Evolutionary conservation across 2,329 filamentous ascomycete genomes (phyloP).

Genomic region (Colletotrichum spinosum): DNA sequence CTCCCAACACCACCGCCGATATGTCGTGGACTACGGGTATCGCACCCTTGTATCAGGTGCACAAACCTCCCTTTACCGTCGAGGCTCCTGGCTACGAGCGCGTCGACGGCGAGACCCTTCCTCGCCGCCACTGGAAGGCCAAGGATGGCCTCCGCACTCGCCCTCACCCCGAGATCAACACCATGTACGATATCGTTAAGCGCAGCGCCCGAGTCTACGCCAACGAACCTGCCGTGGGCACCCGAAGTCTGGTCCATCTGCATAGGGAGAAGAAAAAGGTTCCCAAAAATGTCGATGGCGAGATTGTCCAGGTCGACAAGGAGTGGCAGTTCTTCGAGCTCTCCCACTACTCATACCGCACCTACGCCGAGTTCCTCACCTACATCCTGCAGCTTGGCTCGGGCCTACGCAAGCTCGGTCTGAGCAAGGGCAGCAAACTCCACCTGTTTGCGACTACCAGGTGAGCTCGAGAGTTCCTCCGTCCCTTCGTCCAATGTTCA

Average conservation of each 20-base stretch:
- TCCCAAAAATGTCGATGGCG: conserved; percentile 87
- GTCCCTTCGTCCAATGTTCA: conserved; percentile 1
- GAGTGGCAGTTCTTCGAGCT: conserved; percentile 93
- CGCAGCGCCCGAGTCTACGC: conserved; percentile 73
- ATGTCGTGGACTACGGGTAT: conserved; percentile 57
- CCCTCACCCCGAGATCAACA: conserved; percentile 77
- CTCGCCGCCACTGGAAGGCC: conserved; percentile 77
- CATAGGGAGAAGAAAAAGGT: conserved; percentile 91
- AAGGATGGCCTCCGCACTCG: conserved; percentile 76
- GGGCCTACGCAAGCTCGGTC: conserved; percentile 77
- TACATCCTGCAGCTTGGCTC: conserved; percentile 76
- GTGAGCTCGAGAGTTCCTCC: conserved; percentile 53
- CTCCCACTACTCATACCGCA: conserved; percentile 79
- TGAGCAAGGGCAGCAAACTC: conserved; percentile 50
- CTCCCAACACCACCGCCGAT: conserved; percentile 18
- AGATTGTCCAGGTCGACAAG: conserved; percentile 85
- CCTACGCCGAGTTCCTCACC: conserved; percentile 82
- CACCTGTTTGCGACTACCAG: conserved; percentile 89
- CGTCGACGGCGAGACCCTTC: conserved; percentile 84
- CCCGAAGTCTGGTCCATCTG: conserved; percentile 78
- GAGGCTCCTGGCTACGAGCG: conserved; percentile 76
- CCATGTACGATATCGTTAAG: conserved; percentile 82
- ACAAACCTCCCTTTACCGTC: conserved; percentile 80
- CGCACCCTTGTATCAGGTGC: conserved; percentile 68
- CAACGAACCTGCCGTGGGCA: conserved; percentile 75